Conservation (phyloP, 495 filamentous ascomycete species). For the Penicillium antarcticum region DNA sequence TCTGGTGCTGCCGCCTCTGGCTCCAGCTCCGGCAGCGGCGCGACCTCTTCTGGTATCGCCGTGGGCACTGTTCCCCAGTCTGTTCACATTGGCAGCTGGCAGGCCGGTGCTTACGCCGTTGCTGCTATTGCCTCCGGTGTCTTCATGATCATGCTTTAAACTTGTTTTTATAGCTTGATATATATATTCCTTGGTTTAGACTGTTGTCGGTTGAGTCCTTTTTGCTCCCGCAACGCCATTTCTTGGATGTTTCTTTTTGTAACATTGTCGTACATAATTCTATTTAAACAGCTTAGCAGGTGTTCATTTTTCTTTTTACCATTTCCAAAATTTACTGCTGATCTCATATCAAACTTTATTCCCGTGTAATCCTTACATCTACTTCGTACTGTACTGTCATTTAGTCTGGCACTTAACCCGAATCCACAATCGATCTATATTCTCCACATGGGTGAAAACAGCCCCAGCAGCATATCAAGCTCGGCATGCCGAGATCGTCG, state of each 20-base stretch:
- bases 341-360: background rate
- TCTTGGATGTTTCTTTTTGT: constrained; percentile 3
- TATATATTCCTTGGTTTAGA: background rate
- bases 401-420: too few species aligned
- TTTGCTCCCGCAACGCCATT: background rate
- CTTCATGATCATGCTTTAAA: constrained; percentile 76
- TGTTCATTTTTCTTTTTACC: background rate
- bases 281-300: constrained; percentile 2
- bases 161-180: background rate
- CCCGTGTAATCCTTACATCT: too few species aligned
- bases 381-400: too few species aligned
- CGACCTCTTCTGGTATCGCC: constrained; percentile 42
- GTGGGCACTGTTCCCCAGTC: constrained; percentile 45
- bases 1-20: constrained; percentile 28
- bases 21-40: constrained; percentile 29
- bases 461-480: too few species aligned
- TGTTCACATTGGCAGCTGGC: constrained; percentile 61
- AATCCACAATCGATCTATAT: too few species aligned
- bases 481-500: too few species aligned
- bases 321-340: background rate
- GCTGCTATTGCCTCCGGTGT: constrained; percentile 65
- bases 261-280: constrained; percentile 4
- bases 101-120: constrained; percentile 64
- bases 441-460: too few species aligned
- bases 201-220: background rate